Base-by-base conservation (phyloP, 345 rosid species). In the Triadica sebifera region DNA sequence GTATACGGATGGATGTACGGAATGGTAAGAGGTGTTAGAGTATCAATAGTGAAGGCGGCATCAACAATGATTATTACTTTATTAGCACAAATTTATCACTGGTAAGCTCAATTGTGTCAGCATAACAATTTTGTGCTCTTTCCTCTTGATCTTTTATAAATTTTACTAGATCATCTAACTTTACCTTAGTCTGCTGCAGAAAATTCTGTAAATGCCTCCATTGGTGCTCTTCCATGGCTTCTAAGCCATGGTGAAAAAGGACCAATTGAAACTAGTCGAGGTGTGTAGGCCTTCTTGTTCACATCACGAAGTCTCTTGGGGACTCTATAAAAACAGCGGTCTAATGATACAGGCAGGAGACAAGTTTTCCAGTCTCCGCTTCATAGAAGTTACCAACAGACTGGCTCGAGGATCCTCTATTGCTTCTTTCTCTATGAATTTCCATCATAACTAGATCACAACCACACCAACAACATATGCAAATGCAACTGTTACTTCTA, bases 261-360 rank as follows among this genome's bases (percentile, higher is more conserved):
- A n/a, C 78, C 78, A 10, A 75, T 57, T 4, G 78, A 75, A 25
- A 75, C 78, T 6, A 68, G 38, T 34, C 58, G 55, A 58, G 73
- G 78, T 8, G 73, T 68, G 67, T 68, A 75, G 67, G 67, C 78
- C 16, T 45, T 43, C 16, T 17, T 50, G 38, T 68, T 67, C 7
- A 66, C 20, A 45, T 59, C 60, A 4, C 67, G 56, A 12, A 68
- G 67, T 46, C 67, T 47, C 38, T 68, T 67, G 41, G 78, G 73
- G 12, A 75, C 78, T 67, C 66, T 58, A 56, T 75, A 58, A n/a
- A 75, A 67, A 29, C 78, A 75, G 16, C 76, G 25, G 34, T 59
- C 50, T 19, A 41, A 22, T 10, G 76, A 64, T 53, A 63, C 38
- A 51, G 49, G 38, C 38, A 51, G 49, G 38, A 52, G 59, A 20